These are phyloP conservation scores for Beauveria australis DNA, from an alignment of 2,329 filamentous ascomycete genomes.

Conservation along the genomic window DNA sequence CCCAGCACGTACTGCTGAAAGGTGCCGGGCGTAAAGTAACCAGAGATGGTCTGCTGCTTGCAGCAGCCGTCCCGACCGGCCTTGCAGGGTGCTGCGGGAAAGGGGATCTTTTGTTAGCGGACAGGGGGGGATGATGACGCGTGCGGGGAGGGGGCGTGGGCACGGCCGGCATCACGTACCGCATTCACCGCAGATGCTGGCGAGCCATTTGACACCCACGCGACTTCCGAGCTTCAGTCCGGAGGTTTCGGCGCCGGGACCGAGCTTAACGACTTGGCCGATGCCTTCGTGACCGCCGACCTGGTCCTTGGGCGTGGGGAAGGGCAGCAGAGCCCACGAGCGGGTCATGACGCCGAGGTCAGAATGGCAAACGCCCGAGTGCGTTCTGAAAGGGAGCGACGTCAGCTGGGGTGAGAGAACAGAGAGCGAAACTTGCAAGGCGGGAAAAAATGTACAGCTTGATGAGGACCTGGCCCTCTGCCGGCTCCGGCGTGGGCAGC, in stretches of 20 bases:
- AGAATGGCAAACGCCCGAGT: conserved; percentile 21
- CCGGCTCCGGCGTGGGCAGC: conserved; percentile 17
- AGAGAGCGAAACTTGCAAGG: too few species aligned
- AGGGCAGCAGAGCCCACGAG: conserved; percentile 9
- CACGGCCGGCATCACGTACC: background rate
- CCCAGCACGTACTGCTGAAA: conserved; percentile 19
- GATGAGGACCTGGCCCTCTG: conserved; percentile 18
- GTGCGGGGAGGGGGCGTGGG: too few species aligned
- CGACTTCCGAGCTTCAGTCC: conserved; percentile 57
- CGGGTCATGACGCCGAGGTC: conserved; percentile 14
- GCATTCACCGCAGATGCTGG: conserved; percentile 47
- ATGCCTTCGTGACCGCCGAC: conserved; percentile 64
- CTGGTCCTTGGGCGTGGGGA: conserved; percentile 10
- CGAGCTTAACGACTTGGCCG: conserved; percentile 56
- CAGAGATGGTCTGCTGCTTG: conserved; percentile 18
- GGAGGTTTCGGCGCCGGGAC: conserved; percentile 46
- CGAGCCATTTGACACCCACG: conserved; percentile 64
- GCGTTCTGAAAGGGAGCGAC: conserved; percentile 9
- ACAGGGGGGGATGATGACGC: background rate
- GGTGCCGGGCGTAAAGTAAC: conserved; percentile 20
- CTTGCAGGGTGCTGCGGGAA: conserved; percentile 5
- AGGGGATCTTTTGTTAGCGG: background rate
- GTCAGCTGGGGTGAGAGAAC: background rate
- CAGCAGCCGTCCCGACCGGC: conserved; percentile 16
- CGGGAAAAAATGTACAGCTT: conserved; percentile 14